Evolutionary conservation across 495 filamentous ascomycete species (phyloP).

Genomic region (Daldinia loculata): DNA sequence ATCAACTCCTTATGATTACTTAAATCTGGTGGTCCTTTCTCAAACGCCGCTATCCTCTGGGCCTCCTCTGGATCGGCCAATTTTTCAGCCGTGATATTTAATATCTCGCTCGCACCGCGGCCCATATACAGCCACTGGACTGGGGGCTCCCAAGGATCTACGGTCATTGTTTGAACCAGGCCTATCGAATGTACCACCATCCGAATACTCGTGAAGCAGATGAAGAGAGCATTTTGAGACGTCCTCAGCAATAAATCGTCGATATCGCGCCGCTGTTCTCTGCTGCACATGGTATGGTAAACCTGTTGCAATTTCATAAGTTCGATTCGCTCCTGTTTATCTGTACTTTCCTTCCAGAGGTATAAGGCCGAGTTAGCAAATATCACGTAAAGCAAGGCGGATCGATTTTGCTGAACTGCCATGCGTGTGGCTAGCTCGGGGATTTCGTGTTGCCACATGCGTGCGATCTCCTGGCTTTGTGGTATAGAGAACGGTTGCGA

Average conservation of each 20-base stretch:
- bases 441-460: conserved; percentile 43
- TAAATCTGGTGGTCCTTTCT: conserved; percentile 40
- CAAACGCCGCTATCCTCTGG: conserved; percentile 32
- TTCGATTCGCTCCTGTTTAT: conserved; percentile 44
- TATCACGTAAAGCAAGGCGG: conserved; percentile 48
- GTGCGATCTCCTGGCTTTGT: conserved; percentile 16
- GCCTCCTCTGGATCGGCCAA: conserved; percentile 27
- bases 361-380: conserved; percentile 49
- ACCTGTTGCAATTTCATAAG: conserved; percentile 44
- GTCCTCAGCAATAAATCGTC: conserved; percentile 26
- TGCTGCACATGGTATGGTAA: conserved; percentile 44
- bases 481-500: conserved; percentile 37
- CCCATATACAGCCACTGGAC: conserved; percentile 49
- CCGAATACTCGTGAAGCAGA: conserved; percentile 44
- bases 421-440: conserved; percentile 45
- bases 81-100: conserved; percentile 34
- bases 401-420: conserved; percentile 44
- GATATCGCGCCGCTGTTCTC: conserved; percentile 44
- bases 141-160: conserved; percentile 48
- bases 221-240: conserved; percentile 39
- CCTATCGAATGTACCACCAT: conserved; percentile 47
- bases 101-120: conserved; percentile 41
- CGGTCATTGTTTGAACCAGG: conserved; percentile 44
- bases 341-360: conserved; percentile 45
- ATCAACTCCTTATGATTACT: conserved; percentile 38